Evolutionary conservation across 768 basidiomycete genomes (phyloP).

Genomic region (Chalciporus pseudorubinellus): DNA sequence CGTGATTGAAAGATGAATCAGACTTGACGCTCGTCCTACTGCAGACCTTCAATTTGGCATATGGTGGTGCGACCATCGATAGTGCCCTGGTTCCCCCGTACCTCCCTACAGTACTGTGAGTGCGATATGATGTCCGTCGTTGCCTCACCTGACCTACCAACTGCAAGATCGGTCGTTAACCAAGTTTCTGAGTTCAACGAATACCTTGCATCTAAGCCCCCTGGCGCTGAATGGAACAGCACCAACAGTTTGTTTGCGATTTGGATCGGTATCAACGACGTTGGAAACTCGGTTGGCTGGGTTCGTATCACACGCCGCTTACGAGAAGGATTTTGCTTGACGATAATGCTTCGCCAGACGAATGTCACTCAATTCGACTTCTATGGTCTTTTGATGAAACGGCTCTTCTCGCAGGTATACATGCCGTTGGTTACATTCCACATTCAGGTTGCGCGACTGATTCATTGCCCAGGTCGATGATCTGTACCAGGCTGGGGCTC

Average conservation of each 20-base stretch:
- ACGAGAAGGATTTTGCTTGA: background rate
- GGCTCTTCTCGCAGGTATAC: conserved; percentile 29
- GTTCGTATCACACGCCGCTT: conserved; percentile 2
- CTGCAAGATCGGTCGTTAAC: conserved; percentile 35
- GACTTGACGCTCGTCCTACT: background rate
- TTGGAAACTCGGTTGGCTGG: conserved; percentile 27
- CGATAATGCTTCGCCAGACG: conserved; percentile 9
- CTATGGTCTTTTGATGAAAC: conserved; percentile 23
- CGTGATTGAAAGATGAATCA: background rate
- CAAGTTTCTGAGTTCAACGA: conserved; percentile 60
- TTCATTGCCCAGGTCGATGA: conserved; percentile 12
- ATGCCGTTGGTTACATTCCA: background rate
- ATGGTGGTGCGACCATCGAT: conserved; percentile 66
- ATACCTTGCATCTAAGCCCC: conserved; percentile 46
- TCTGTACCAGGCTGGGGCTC: conserved; percentile 42
- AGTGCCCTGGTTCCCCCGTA: conserved; percentile 54
- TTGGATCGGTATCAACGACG: conserved; percentile 75
- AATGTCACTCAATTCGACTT: conserved; percentile 24
- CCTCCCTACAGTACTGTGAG: conserved; percentile 46
- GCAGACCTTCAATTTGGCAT: conserved; percentile 65
- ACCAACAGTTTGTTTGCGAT: conserved; percentile 58
- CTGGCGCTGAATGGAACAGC: conserved; percentile 53
- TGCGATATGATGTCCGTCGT: conserved; percentile 25
- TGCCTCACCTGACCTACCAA: background rate
- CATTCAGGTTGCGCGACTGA: background rate